Evolutionary conservation across 2,329 filamentous ascomycete genomes (phyloP).

Genomic region (Xylaria sp.): DNA sequence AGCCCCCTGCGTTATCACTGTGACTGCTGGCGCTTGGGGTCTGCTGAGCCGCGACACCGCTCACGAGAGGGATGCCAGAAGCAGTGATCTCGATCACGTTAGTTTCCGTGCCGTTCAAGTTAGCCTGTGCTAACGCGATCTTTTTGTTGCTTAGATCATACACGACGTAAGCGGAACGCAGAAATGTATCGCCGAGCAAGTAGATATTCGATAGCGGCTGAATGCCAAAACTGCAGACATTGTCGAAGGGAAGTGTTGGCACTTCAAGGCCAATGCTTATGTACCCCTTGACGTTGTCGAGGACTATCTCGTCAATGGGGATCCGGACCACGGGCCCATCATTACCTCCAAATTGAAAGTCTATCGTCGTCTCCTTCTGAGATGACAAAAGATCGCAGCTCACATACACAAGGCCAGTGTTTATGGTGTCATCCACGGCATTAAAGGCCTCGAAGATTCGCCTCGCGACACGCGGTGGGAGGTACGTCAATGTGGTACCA

Average conservation of each 20-base stretch:
- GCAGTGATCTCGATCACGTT: slow-evolving; percentile 60
- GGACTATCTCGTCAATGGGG: slow-evolving; percentile 53
- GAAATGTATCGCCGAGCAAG: slow-evolving; percentile 60
- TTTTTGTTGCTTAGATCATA: slow-evolving; percentile 64
- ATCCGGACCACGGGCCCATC: slow-evolving; percentile 50
- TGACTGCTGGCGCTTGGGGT: slow-evolving; percentile 23
- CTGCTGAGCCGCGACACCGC: slow-evolving; percentile 56
- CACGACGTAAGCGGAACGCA: slow-evolving; percentile 64
- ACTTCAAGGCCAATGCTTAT: slow-evolving; percentile 41
- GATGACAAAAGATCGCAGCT: slow-evolving; percentile 53
- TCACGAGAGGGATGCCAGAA: slow-evolving; percentile 56
- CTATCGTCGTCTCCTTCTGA: slow-evolving; percentile 49
- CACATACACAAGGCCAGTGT: slow-evolving; percentile 55
- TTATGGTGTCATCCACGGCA: slow-evolving; percentile 52
- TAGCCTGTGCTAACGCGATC: slow-evolving; percentile 65
- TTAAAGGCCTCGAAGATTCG: slow-evolving; percentile 54
- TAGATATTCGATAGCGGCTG: slow-evolving; percentile 54
- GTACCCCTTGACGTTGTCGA: slow-evolving; percentile 52
- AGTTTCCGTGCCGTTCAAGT: slow-evolving; percentile 58
- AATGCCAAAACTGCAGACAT: slow-evolving; percentile 67
- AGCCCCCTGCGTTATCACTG: background rate
- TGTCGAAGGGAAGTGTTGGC: slow-evolving; percentile 53
- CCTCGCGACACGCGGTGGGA: slow-evolving; percentile 63
- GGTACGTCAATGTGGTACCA: slow-evolving; percentile 72
- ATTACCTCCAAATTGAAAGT: slow-evolving; percentile 56